Evolutionary conservation across 805 yeast species (phyloP), one percentile per base, ranked within the genome.

Genomic region (Clavispora vitiphila): DNA sequence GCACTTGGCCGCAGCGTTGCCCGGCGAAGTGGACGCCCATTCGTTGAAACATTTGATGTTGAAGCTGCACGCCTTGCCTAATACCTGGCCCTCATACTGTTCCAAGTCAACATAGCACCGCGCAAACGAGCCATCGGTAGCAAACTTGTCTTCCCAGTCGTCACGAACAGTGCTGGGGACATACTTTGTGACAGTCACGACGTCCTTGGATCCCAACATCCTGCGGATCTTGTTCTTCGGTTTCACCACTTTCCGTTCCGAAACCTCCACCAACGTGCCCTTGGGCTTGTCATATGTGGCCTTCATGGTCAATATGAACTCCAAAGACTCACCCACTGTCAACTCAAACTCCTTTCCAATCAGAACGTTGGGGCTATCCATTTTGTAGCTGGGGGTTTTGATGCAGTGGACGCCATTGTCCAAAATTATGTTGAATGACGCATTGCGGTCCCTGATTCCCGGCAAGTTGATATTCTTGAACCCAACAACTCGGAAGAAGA

Each of bases 101-200:
- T 74, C 72, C 53, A 84, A 82, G 35, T 75, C 75, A 40, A 90
- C 69, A 51, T 83, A 80, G 40, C 85, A 77, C 54, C 91, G 74
- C 8, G 88, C 96, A 71, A 86, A 89, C 27, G 96, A 86, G 2
- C 98, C 98, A 60, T 88, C 95, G 25, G 72, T 71, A 1, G 97
- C 96, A 48, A 88, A 74, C 41, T 76, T 65, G 25, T 69, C 61
- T 25, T 75, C 76, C 83, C 91, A 77, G 2, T 72, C 64, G 64
- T 85, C 95, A 4, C 62, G 60, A 1, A 74, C 67, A 24, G 75
- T 71, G 46, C 69, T 69, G 2, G 80, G 71, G 5, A 80, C 75
- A 46, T 71, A 76, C 48, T 66, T 77, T 39, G 78, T 77, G 2
- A 76, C 67, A 3, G 73, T 69, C 31, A 76, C 54, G 11, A 69